Evolutionary conservation across 768 basidiomycete genomes (phyloP), one percentile per base, ranked within the genome.

Genomic region (Amanita phalloides): DNA sequence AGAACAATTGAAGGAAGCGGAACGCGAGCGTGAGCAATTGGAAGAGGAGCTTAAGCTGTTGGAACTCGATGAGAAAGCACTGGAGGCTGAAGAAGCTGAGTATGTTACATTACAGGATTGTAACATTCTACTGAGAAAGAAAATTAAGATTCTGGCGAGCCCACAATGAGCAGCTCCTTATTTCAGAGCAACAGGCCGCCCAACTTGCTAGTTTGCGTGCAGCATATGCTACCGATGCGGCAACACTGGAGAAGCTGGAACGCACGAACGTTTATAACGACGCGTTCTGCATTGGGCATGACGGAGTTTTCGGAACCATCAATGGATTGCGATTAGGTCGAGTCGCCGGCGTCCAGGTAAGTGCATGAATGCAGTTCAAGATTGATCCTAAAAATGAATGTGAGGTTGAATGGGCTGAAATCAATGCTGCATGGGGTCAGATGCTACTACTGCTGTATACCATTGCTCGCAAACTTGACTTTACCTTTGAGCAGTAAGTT

Each of bases 361-460:
- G 82, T 42, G 6, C 42, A 33, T 43, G 6, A 13, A 25, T n/a
- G 36, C 53, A 26, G 30, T 28, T 23, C 45, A 32, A 48, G 41
- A 39, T 28, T 53, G 61, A 49, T 53, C 53, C 46, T 58, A 51
- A 57, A 56, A 28, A 11, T 39, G 6, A 35, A 13, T 6, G 54
- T 7, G 55, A 90, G 82, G 94, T 98, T 28, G 96, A 98, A 62
- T 99, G 94, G 94, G 81, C 90, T 2, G 96, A 99, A 68, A 93
- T 98, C 64, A 98, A 98, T 62, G 96, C 96, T 9, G 96, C 96
- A 14, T 96, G 95, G 93, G 96, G 96, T 1, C 86, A 96, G 62
- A 90, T 94, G 0, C 72, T 95, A n/a, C 74, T 98, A 14, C 73
- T 98, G 51, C 69, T 97, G 33, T 89, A 95, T 61, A 91, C 91